phyloP scores from a whole-genome alignment of 1,284 basidiomycete species.

The Chiua sp. region DNA sequence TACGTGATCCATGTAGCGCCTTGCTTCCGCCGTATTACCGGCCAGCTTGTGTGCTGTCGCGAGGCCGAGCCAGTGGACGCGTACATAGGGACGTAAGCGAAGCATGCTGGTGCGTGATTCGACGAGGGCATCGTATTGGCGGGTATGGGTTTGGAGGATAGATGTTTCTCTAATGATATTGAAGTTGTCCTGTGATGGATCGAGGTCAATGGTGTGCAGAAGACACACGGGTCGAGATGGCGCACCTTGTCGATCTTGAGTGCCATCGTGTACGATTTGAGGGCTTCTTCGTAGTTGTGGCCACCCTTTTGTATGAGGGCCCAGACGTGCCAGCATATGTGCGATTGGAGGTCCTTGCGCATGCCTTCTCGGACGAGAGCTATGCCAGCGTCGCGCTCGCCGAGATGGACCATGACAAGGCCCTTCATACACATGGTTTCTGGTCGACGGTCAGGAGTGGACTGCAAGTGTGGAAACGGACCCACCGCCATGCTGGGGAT shows the following conservation, averaged over 20 bases:
- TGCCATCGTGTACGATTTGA: conserved; percentile 86
- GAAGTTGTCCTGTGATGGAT: conserved; percentile 79
- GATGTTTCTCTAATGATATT: conserved; percentile 94
- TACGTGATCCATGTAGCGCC: conserved; percentile 76
- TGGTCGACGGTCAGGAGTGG: conserved; percentile 39
- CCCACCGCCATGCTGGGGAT: conserved; percentile 93
- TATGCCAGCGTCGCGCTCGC: conserved; percentile 83
- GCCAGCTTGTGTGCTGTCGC: conserved; percentile 91
- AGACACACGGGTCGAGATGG: background rate
- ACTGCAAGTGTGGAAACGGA: too few relatives aligned
- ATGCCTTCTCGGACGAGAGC: conserved; percentile 91
- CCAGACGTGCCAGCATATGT: conserved; percentile 99
- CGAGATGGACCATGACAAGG: conserved; percentile 84
- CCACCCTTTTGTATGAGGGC: conserved; percentile 93
- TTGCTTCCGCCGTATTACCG: conserved; percentile 76
- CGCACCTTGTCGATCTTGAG: conserved; percentile 87
- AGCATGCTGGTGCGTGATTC: conserved; percentile 87
- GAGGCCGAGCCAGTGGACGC: conserved; percentile 91
- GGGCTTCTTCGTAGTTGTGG: conserved; percentile 89
- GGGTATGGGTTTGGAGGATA: conserved; percentile 90
- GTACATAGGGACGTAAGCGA: conserved; percentile 80
- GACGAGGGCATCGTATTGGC: conserved; percentile 81
- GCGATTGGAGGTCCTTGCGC: conserved; percentile 87
- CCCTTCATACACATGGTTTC: conserved; percentile 97
- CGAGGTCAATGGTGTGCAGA: conserved; percentile 12